Evolutionary conservation across 1,284 basidiomycete species (phyloP), one percentile per base, ranked within the genome.

Genomic region (Polyporus tsugae): DNA sequence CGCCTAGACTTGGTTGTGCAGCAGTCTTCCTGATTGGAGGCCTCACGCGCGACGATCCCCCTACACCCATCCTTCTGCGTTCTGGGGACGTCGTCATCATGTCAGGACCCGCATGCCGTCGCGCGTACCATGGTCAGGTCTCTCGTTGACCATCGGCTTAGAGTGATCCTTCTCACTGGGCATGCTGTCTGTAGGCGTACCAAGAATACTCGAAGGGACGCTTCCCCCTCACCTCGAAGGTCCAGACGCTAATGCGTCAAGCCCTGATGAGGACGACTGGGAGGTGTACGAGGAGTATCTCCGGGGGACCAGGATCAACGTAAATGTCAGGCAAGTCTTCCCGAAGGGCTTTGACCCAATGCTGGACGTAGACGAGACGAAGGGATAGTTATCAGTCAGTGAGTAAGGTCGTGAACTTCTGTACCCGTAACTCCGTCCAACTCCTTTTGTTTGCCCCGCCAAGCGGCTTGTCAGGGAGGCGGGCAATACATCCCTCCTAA

Each of bases 31-130:
- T 98, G 39, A 92, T 97, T n/a, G 96, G 96, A 6, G 91, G 94
- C 0, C 80, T 85, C 7, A 93, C 92, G 2, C 86, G 95, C 62
- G 90, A 95, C 64, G 83, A 83, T 0, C 84, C 89, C n/a, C 96
- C 96, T 0, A 81, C 89, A 11, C 89, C 95, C 0, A 89, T 98
- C 66, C 83, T 97, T 15, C 84, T 98, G 1, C 88, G 94, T 25
- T 95, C 94, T 0, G 96, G 96, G 7, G 96, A 98, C 77, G 88
- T 93, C 0, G 83, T 97, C n/a, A 90, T 97, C 75, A 97, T 98
- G 95, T 92, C 93, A 0, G 96, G 96, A 0, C 93, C 93, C 33
- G 81, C 83, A 33, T 94, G 94, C 72, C 85, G 96, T 63, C 84
- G 95, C 52, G 92, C 91, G 35, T 98, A 95, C 77, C 96, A 98